Base-by-base conservation (phyloP, 116 monocot species). In the Iris pallida region DNA sequence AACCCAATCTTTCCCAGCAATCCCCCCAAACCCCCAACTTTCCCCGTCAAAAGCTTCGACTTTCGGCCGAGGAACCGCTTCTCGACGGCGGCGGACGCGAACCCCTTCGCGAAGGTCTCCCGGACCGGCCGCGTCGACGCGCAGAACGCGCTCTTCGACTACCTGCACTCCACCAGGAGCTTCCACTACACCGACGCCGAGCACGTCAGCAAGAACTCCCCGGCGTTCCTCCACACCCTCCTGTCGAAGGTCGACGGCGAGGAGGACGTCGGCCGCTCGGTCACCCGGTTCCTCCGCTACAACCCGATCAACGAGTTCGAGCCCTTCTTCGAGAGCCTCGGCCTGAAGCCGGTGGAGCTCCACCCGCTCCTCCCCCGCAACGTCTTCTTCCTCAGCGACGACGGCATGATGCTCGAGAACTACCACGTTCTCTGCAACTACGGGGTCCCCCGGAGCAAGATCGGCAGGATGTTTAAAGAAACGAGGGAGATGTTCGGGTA, bases 281-380 rank as follows among this genome's bases (percentile, higher is more conserved):
- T 93, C 7, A 61, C 73, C 15, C 82, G 68, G 57, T 87, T 86
- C 56, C 76, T 93, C 59, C 73, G 78, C 52, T 94, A 68, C 66
- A 69, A 90, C 71, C 85, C 90, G 3, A 87, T 94, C 43, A 94
- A 94, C 77, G 94, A 94, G 71, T 94, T 90, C 20, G 94, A 94
- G 45, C 94, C 94, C n/a, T 94, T 94, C 64, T 73, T 90, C 30
- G 94, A 94, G 70, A 94, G 94, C 48, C 66, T 90, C 47, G 94
- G 90, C 9, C 68, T 94, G 79, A 83, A 82, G 53, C 82, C 73
- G n/a, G 76, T 69, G 2, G 84, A 94, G 60, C 9, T 85, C 8
- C 17, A 61, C 63, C 17, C 19, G 5, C 69, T 90, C 68, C 83
- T 94, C 40, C 85, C 88, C 0, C 75, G 62, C 8, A 62, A 78